Evolutionary conservation across 2,329 filamentous ascomycete genomes (phyloP), one percentile per base, ranked within the genome.

Genomic region (Colletotrichum sp.): DNA sequence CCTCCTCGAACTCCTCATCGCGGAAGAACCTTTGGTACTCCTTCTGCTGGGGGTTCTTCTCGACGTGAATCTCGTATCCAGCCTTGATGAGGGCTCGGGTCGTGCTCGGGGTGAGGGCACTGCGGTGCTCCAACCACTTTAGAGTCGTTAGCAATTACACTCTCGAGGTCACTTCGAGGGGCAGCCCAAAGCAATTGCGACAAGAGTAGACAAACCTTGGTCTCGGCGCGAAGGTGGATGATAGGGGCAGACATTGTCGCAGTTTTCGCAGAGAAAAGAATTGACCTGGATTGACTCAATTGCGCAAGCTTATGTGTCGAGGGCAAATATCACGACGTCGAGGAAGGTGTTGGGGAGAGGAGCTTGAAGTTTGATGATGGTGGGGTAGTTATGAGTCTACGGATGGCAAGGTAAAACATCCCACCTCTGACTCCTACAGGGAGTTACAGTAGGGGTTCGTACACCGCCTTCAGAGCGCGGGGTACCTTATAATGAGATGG

Each of bases 11-110:
- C 81, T 94, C 92, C 57, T 82, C 84, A 79, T 92, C 90, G 36
- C 90, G 87, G 78, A 90, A 93, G 80, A 95, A 52, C 43, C 43
- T 52, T 52, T 52, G 43, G 12, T 52, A 52, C 10, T 95, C 72
- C 48, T 67, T 18, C 28, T 55, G 32, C 81, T 91, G 89, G n/a
- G 90, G 89, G 75, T 90, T 92, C 76, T 90, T 89, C 87, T 95
- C 94, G 66, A 95, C 91, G 66, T 90, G 90, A 79, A 95, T 89
- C 28, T 88, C 88, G 83, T 94, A 95, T 77, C 93, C 93, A 55
- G 92, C 93, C 78, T 94, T 90, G 70, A 94, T 86, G 69, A 95
- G 89, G 68, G 88, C 88, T 84, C 92, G 92, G 78, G 90, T 86
- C 7, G 84, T 85, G 30, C 81, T 79, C 30, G 85, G 84, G 13